Base-by-base conservation (phyloP, 257 asterid species). In the Penstemon eatonii region DNA sequence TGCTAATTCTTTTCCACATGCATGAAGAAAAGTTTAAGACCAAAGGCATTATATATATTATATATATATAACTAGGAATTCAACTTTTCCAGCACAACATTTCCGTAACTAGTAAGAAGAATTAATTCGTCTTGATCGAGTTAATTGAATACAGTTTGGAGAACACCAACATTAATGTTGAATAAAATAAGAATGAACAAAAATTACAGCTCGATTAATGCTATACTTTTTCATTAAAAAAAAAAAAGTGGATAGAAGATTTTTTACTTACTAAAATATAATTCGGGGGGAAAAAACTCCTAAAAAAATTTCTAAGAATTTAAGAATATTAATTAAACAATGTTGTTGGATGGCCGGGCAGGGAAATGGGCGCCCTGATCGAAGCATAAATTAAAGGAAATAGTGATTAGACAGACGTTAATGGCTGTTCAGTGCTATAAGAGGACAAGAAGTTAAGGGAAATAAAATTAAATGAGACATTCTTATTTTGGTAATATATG, bases 331-430 rank as follows among this genome's bases (percentile, higher is more conserved):
- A 52, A 55, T 62, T 47, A 60, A 67, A 60, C 56, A 51, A 36
- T 61, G 57, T 70, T 73, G 70, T 76, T 74, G 18, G 18, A 15
- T 15, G 18, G 18, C 18, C 81, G 65, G 54, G 63, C 36, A 43
- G 56, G 56, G 52, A 56, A 65, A 65, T 70, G 64, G 40, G 63
- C 76, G 41, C 39, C 47, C 25, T 57, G 78, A 56, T 56, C 59
- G 54, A 71, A 66, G 89, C 66, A 78, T 77, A 87, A 81, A 15
- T 15, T 15, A 15, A 87, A 85, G 81, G 73, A 65, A 66, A 1
- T 25, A 1, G 33, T 25, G 33, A 25, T 25, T 49, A 60, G 66
- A 56, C 71, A 59, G 63, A 41, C 55, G 37, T 7, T 3, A 45
- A 56, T 13, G 50, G 41, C 49, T 41, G 68, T 52, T 37, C 4